Conservation (phyloP, 2,329 filamentous ascomycete species). For the Nemania diffusa region DNA sequence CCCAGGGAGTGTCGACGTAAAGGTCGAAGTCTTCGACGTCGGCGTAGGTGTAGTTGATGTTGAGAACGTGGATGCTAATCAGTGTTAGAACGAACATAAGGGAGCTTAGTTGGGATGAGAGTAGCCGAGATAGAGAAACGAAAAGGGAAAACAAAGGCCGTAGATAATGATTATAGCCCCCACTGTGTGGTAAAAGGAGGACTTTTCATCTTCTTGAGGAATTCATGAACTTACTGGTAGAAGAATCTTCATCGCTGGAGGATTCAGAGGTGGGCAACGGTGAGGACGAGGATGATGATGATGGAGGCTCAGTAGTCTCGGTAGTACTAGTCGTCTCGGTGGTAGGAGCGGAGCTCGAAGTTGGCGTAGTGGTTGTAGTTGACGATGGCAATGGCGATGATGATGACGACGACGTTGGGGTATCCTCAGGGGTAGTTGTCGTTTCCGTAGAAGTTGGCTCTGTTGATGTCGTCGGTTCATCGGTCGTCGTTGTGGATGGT, state of each 20-base stretch:
- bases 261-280: slow-evolving; percentile 14
- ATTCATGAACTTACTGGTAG: slow-evolving; percentile 20
- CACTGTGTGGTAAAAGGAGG: too few species aligned
- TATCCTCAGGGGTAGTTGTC: slow-evolving; percentile 31
- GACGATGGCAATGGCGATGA: slow-evolving; percentile 18
- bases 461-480: slow-evolving; percentile 29
- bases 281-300: too few species aligned
- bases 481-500: slow-evolving; percentile 24
- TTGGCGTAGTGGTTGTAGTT: slow-evolving; percentile 27
- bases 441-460: slow-evolving; percentile 42
- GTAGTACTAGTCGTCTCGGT: slow-evolving; percentile 8
- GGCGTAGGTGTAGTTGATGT: slow-evolving; percentile 38
- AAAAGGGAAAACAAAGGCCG: neutral
- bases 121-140: neutral
- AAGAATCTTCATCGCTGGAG: slow-evolving; percentile 6
- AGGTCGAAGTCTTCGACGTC: slow-evolving; percentile 44
- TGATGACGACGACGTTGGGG: slow-evolving; percentile 25
- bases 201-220: neutral
- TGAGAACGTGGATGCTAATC: slow-evolving; percentile 35
- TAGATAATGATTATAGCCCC: too few species aligned
- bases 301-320: slow-evolving; percentile 1
- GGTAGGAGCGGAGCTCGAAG: slow-evolving; percentile 23
- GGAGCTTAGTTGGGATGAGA: neutral
- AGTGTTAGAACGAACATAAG: slow-evolving; percentile 23
- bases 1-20: slow-evolving; percentile 45